Base-by-base conservation (phyloP, 495 filamentous ascomycete species). In the Evansstolkia leycettana region DNA sequence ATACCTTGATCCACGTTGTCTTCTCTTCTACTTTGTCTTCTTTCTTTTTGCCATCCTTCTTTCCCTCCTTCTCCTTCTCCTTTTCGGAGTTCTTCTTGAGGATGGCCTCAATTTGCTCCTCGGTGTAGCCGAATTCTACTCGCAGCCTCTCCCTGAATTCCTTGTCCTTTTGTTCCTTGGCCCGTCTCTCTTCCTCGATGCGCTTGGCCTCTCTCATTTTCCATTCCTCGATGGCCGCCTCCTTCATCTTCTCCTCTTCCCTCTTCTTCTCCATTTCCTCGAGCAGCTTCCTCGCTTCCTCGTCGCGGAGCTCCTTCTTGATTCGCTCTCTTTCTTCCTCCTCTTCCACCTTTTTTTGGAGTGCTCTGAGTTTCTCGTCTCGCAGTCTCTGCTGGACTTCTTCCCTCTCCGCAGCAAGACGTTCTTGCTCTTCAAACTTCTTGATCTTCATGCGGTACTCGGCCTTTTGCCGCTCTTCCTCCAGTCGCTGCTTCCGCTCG, bases 61-160 rank as follows among this genome's bases (percentile, higher is more conserved):
- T 48, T 2, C 51, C 39, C 32, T 68, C 56, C 41, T 76, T 66
- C 11, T 65, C 54, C 40, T 77, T 62, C 34, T 72, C 62, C 28
- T 64, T 57, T 54, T 78, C 74, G 35, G 50, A 70, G 38, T 60
- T 65, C 46, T 72, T 70, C 27, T 74, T 65, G 39, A 70, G 55
- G 18, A 74, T 72, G 24, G 66, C 60, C 25, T 72, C 72, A 36
- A 73, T 70, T 38, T 73, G 61, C 18, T 68, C 51, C 17, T 64
- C 61, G 13, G 39, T 45, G 29, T 58, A 62, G 8, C 64, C 64
- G 33, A 63, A 52, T 25, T 64, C 56, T 2, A 47, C 24, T 23
- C 47, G 45, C 33, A 69, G 44, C 18, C 55, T 47, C n/a, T 60
- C 55, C 5, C 43, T 55, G 43, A 70, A 70, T 27, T 65, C 62